Evolutionary conservation across 805 yeast genomes (phyloP), one percentile per base, ranked within the genome.

Genomic region (Wickerhamomyces silvicola): DNA sequence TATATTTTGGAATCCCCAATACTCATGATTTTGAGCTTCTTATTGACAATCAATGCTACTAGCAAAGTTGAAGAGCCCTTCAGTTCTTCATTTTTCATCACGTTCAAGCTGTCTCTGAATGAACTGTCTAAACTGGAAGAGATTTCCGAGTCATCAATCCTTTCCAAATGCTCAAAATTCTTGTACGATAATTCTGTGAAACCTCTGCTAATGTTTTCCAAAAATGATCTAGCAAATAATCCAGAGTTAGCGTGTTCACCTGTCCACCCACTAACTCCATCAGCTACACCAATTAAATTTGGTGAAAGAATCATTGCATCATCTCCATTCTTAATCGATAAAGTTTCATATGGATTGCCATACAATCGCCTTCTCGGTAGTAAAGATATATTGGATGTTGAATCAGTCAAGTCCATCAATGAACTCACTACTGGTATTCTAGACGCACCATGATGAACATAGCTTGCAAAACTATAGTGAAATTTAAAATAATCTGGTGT

Each of bases 231-330:
- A 2, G 76, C 65, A 72, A 75, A 72, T 13, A 70, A 56, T 2
- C 77, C 76, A 15, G 72, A 62, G 18, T 66, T 57, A 10, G 70
- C 57, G 33, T 66, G 65, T 24, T 56, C 60, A 13, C 65, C 60
- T 43, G 66, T 72, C 77, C 77, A 72, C 1, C 75, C 75, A 14
- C 73, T 66, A 7, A 72, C 74, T 2, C 78, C 78, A 45, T 72
- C 78, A 4, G 78, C 77, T 4, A 72, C 63, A 3, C 72, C 78
- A 33, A 72, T 44, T 26, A 71, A 61, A 5, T 71, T 61, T 0
- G 76, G 74, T 4, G 73, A 66, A 2, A 70, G 68, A 25, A 72
- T 53, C 75, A 72, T 68, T 7, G 78, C 75, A 44, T 72, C 78
- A 39, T 72, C 78, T 1, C 78, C 78, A 15, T 70, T 71, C 39